A percentile compares a stretch with the other conserved stretches of the same genome.
These are phyloP conservation scores for Diutina siamensis DNA, from an alignment of 1,139 yeast species.

Conservation along the genomic window DNA sequence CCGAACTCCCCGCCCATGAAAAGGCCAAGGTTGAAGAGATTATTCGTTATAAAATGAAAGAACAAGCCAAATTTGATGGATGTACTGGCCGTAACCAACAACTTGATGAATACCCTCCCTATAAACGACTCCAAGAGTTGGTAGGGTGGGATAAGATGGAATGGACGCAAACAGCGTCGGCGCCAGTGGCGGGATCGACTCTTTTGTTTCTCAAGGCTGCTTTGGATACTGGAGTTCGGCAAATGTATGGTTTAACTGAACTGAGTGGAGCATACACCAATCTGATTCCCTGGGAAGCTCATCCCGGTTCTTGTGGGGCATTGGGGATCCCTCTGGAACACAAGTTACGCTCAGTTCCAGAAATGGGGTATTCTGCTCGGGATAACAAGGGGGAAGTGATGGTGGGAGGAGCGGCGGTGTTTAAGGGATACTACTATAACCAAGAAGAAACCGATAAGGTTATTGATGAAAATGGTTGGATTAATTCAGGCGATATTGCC, in stretches of 20 bases:
- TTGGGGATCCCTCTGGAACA: conserved; percentile 7
- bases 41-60: conserved; percentile 9
- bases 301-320: conserved; percentile 13
- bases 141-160: conserved; percentile 13
- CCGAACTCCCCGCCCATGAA: conserved; percentile 4
- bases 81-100: conserved; percentile 6
- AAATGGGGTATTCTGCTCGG: not conserved
- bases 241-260: conserved; percentile 15
- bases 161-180: conserved; percentile 16
- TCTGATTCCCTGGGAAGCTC: conserved; percentile 10
- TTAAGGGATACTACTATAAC: conserved; percentile 25
- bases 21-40: conserved; percentile 7
- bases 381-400: conserved; percentile 25
- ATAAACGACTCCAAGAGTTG: conserved; percentile 9
- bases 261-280: conserved; percentile 12
- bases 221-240: conserved; percentile 13
- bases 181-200: conserved; percentile 13
- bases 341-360: conserved; percentile 7
- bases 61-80: conserved; percentile 11
- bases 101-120: conserved; percentile 10
- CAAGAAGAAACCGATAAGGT: conserved; percentile 27
- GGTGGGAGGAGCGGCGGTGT: conserved; percentile 30
- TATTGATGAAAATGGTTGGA: conserved; percentile 21
- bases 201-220: conserved; percentile 13
- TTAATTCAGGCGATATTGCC: conserved; percentile 31